Evolutionary conservation across 2,329 filamentous ascomycete genomes (phyloP).

Genomic region (Penicillium sp.): DNA sequence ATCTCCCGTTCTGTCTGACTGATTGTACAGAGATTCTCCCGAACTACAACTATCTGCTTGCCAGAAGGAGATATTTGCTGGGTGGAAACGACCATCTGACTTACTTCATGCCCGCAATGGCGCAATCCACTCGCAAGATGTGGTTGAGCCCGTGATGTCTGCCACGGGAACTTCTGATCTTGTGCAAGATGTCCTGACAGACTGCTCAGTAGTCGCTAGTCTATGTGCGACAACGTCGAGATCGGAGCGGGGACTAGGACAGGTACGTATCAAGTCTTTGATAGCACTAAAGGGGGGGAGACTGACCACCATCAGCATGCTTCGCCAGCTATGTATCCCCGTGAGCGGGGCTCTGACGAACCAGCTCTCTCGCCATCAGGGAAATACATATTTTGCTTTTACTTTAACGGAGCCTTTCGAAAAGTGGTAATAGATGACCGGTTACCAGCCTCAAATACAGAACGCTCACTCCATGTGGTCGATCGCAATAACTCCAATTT

Average conservation of each 20-base stretch:
- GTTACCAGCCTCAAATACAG: conserved; percentile 72
- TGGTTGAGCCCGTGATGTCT: conserved; percentile 56
- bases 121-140: conserved; percentile 22
- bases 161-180: conserved; percentile 69
- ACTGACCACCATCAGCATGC: conserved; percentile 59
- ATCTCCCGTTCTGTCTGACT: conserved; percentile 20
- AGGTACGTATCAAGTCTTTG: conserved; percentile 50
- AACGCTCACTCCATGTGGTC: conserved; percentile 79
- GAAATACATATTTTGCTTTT: conserved; percentile 87
- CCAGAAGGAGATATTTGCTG: conserved; percentile 75
- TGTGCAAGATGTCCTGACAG: conserved; percentile 92
- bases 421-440: conserved; percentile 87
- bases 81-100: conserved; percentile 78
- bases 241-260: conserved; percentile 66
- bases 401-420: conserved; percentile 93
- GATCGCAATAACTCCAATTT: conserved; percentile 80
- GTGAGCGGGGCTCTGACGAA: conserved; percentile 58
- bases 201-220: conserved; percentile 96
- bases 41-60: conserved; percentile 71
- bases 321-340: conserved; percentile 73
- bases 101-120: conserved; percentile 53
- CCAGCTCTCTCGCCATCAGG: conserved; percentile 74
- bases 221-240: conserved; percentile 79
- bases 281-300: not conserved
- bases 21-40: conserved; percentile 62